Percentiles rank a stretch among this genome's conserved stretches.
Conservation (phyloP, 352 stramenopile species). For the Proteromonas lacertae region DNA sequence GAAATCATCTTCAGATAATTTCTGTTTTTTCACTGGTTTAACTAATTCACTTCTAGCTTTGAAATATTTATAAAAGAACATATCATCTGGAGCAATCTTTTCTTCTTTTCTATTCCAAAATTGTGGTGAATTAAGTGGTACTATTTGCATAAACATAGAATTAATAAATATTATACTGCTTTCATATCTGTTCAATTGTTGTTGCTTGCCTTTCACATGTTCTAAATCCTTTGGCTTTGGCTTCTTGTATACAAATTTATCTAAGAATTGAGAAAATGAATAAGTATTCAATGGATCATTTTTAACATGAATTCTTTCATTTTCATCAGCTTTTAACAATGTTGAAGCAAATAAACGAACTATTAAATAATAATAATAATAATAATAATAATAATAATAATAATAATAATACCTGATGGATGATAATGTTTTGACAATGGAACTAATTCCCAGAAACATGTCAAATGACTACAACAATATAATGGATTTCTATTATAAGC, state of each 20-base stretch:
- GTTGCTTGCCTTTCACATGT: not conserved
- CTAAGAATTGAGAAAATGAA: constrained; percentile 71
- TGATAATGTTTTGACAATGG: constrained; percentile 68
- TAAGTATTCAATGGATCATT: constrained; percentile 86
- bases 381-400: constrained; percentile 25
- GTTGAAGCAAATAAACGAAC: constrained; percentile 40
- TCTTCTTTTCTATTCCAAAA: constrained; percentile 11
- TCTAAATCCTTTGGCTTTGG: constrained; percentile 22
- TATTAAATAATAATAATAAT: constrained; percentile 1
- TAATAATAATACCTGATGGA: constrained; percentile 64
- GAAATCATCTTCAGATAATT: not conserved
- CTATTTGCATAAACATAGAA: constrained; percentile 7
- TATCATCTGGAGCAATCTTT: constrained; percentile 28
- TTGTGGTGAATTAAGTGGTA: not conserved
- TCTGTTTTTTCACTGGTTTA: constrained; percentile 17
- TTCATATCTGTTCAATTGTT: not conserved
- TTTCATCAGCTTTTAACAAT: constrained; percentile 10
- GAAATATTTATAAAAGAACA: constrained; percentile 74
- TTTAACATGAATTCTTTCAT: constrained; percentile 21
- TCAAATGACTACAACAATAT: constrained; percentile 10
- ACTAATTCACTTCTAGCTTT: constrained; percentile 12
- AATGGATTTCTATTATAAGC: constrained; percentile 19
- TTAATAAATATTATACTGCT: constrained; percentile 3
- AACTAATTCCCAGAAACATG: constrained; percentile 59
- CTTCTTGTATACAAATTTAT: constrained; percentile 96